Evolutionary conservation across 2,329 filamentous ascomycete genomes (phyloP).

Genomic region (Paecilomyces sp.): DNA sequence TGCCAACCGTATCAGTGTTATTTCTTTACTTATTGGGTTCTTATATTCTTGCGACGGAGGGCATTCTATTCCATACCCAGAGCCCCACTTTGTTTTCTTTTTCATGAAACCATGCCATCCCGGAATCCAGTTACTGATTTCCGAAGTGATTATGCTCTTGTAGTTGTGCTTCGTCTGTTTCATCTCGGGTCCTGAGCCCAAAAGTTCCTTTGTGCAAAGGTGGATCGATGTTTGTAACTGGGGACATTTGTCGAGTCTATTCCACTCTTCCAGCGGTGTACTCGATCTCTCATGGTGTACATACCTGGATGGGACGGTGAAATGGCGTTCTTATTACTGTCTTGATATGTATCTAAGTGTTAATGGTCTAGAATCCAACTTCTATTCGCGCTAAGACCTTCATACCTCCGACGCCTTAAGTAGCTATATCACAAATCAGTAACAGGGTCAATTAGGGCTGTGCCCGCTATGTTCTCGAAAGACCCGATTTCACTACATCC

Average conservation of each 20-base stretch:
- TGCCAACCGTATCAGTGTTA: background rate
- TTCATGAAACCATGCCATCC: background rate
- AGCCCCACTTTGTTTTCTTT: background rate
- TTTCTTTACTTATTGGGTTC: background rate
- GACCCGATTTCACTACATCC: background rate
- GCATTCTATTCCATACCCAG: background rate
- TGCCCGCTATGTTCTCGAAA: background rate
- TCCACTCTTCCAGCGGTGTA: conserved; percentile 4
- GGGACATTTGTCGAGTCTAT: conserved; percentile 6
- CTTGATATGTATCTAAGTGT: background rate
- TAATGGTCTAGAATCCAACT: background rate
- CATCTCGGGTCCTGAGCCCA: background rate
- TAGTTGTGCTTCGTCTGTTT: background rate
- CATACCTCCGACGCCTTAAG: background rate
- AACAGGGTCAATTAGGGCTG: background rate
- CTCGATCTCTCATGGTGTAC: conserved; percentile 2
- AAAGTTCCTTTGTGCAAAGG: background rate
- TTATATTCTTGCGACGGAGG: background rate
- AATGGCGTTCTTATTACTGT: background rate
- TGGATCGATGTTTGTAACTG: background rate
- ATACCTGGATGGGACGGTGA: background rate
- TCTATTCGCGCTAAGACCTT: background rate
- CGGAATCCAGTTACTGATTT: background rate
- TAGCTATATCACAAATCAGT: background rate
- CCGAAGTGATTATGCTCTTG: background rate